Percentiles rank a stretch among this genome's conserved stretches.
These are phyloP conservation scores for Cylindrodendrum hubeiense DNA, from an alignment of 2,329 filamentous ascomycete species.

Conservation along the genomic window DNA sequence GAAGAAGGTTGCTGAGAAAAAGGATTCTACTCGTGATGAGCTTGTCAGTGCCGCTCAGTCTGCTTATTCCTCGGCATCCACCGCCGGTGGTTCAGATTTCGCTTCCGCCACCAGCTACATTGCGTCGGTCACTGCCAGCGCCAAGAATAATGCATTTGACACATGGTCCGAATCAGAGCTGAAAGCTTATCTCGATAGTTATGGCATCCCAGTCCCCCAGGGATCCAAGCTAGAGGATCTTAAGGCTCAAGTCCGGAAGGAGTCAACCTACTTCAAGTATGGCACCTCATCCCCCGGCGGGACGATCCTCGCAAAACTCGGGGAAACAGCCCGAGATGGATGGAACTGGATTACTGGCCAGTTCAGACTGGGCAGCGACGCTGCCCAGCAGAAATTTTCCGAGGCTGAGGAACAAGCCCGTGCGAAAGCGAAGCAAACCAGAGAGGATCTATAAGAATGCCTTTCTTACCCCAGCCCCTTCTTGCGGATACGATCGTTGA, in stretches of 20 bases:
- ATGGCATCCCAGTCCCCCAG: conserved; percentile 77
- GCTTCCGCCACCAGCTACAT: conserved; percentile 81
- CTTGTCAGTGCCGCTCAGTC: conserved; percentile 74
- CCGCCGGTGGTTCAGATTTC: conserved; percentile 67
- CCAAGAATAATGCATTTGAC: conserved; percentile 76
- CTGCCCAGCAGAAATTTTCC: conserved; percentile 61
- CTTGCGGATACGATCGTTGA: neutral
- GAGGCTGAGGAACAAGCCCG: conserved; percentile 49
- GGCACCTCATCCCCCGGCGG: conserved; percentile 75
- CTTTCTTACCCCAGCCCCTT: neutral
- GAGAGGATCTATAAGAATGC: conserved; percentile 62
- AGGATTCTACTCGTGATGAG: conserved; percentile 78
- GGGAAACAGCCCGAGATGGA: conserved; percentile 59
- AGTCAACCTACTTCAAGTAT: conserved; percentile 82
- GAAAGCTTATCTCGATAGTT: conserved; percentile 84
- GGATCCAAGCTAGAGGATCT: conserved; percentile 77
- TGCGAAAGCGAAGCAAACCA: conserved; percentile 50
- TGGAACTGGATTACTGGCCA: conserved; percentile 66
- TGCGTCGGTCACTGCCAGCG: conserved; percentile 72
- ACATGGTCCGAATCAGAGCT: conserved; percentile 80
- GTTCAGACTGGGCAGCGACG: conserved; percentile 61
- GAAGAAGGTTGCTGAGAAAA: conserved; percentile 71
- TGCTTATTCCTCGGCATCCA: conserved; percentile 70
- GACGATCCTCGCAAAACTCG: conserved; percentile 75
- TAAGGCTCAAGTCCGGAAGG: conserved; percentile 77